Conservation (phyloP, 805 yeast genomes). For the Saccharomycopsis capsularis region DNA sequence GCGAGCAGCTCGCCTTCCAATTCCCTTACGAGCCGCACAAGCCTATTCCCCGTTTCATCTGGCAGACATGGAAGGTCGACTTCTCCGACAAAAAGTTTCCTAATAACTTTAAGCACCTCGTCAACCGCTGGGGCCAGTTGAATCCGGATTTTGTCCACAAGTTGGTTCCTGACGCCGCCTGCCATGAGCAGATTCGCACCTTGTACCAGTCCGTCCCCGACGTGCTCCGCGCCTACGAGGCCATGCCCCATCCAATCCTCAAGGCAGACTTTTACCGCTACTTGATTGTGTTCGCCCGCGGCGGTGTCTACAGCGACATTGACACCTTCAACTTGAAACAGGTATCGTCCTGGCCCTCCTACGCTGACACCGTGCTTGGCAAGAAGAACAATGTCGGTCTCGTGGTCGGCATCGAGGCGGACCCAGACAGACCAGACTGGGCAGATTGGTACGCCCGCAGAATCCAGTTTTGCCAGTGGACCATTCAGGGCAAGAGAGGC, state of each 20-base stretch:
- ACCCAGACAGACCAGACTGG: constrained; percentile 96
- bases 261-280: constrained; percentile 94
- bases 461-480: constrained; percentile 96
- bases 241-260: constrained; percentile 73
- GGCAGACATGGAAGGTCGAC: constrained; percentile 92
- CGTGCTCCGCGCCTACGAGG: constrained; percentile 64
- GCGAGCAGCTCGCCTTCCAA: constrained; percentile 59
- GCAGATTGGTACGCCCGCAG: constrained; percentile 85
- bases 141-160: constrained; percentile 66
- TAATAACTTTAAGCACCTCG: constrained; percentile 39
- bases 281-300: constrained; percentile 77
- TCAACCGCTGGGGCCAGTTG: constrained; percentile 54
- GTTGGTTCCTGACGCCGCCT: constrained; percentile 62
- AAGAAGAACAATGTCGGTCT: constrained; percentile 50
- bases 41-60: constrained; percentile 69
- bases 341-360: constrained; percentile 67
- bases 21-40: constrained; percentile 66
- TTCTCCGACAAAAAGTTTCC: constrained; percentile 52
- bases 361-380: constrained; percentile 26
- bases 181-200: constrained; percentile 46
- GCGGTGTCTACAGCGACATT: constrained; percentile 89
- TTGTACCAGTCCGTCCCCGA: constrained; percentile 68
- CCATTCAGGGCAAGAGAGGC: constrained; percentile 81
- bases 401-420: constrained; percentile 90
- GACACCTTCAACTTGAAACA: constrained; percentile 78